Conservation (phyloP, 768 basidiomycete species). For the Mycena pura region DNA sequence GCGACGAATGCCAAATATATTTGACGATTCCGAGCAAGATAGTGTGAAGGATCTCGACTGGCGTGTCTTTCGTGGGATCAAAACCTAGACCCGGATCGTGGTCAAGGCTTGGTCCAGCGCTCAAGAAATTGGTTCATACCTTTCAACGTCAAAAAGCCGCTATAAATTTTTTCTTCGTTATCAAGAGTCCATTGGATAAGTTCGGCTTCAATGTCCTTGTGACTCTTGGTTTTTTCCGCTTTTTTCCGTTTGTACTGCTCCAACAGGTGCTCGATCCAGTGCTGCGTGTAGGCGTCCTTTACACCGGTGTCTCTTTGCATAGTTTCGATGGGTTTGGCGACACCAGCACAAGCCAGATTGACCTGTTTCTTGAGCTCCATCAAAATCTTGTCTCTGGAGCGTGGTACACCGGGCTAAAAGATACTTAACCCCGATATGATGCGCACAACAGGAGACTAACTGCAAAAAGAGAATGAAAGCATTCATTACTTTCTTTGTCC, state of each 20-base stretch:
- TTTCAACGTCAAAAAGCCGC: conserved; percentile 37
- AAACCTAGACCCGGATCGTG: too few relatives aligned
- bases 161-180: conserved; percentile 33
- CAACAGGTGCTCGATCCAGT: conserved; percentile 45
- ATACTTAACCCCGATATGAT: neutral
- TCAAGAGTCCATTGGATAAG: conserved; percentile 36
- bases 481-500: conserved; percentile 38
- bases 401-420: neutral
- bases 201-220: conserved; percentile 31
- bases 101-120: too few relatives aligned
- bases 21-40: conserved; percentile 36
- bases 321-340: conserved; percentile 34
- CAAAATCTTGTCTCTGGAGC: conserved; percentile 30
- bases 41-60: conserved; percentile 38
- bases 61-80: conserved; percentile 18
- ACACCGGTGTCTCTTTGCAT: conserved; percentile 42
- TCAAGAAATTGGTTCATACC: too few relatives aligned
- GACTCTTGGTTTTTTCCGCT: conserved; percentile 23
- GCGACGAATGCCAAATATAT: conserved; percentile 36
- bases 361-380: conserved; percentile 39
- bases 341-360: conserved; percentile 37
- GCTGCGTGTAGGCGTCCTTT: conserved; percentile 46
- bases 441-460: conserved; percentile 30
- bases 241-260: conserved; percentile 26
- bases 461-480: conserved; percentile 42